phyloP scores from a whole-genome alignment of 2,329 filamentous ascomycete genomes.

The Exophiala bonariae region DNA sequence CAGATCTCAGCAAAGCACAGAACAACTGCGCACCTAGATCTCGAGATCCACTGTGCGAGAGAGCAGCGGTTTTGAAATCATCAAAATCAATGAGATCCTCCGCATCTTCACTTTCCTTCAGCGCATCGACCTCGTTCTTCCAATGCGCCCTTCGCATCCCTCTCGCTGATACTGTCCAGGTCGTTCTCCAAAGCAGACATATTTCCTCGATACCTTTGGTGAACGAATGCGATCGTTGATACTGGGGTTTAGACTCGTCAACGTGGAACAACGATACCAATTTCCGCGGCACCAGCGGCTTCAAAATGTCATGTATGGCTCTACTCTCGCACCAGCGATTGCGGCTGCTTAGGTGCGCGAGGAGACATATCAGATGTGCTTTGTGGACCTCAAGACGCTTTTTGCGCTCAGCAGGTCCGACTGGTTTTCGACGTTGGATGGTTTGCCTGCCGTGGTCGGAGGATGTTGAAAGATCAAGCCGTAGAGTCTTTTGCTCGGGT shows the following conservation, averaged over 20 bases:
- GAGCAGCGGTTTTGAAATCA: conserved; percentile 73
- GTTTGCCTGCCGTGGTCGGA: conserved; percentile 11
- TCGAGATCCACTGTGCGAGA: conserved; percentile 72
- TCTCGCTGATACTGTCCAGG: conserved; percentile 69
- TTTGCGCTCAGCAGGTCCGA: conserved; percentile 58
- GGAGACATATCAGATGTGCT: conserved; percentile 76
- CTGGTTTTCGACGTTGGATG: conserved; percentile 48
- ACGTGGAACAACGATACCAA: conserved; percentile 69
- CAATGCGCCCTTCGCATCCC: conserved; percentile 73
- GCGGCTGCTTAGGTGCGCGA: conserved; percentile 73
- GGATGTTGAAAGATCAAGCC: conserved; percentile 34
- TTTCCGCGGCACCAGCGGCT: conserved; percentile 65
- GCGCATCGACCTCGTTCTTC: conserved; percentile 66
- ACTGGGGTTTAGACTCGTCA: conserved; percentile 66
- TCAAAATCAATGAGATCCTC: conserved; percentile 68
- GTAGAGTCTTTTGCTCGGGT: conserved; percentile 39
- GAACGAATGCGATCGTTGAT: conserved; percentile 58
- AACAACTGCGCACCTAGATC: conserved; percentile 90
- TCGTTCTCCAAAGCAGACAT: conserved; percentile 21
- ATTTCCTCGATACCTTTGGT: conserved; percentile 68
- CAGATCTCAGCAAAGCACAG: conserved; percentile 79
- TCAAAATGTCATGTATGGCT: conserved; percentile 66
- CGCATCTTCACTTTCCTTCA: conserved; percentile 62
- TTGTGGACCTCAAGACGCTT: conserved; percentile 78
- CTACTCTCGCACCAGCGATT: conserved; percentile 88